phyloP scores from a whole-genome alignment of 345 rosid species.

The Lagerstroemia speciosa region DNA sequence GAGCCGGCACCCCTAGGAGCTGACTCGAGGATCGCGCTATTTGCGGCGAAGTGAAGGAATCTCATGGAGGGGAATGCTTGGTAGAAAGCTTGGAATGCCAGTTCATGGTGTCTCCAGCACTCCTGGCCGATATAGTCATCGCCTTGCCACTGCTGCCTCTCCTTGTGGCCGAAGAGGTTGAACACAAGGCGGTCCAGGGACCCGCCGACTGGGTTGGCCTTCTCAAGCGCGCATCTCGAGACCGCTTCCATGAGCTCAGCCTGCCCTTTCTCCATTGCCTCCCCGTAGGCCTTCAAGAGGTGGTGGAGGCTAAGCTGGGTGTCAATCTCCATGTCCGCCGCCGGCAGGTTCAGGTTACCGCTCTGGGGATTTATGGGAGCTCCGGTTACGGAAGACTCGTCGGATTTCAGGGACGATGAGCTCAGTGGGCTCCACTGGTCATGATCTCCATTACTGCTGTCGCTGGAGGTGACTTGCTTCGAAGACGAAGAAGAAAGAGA shows the following conservation, averaged over 20 bases:
- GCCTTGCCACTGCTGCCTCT: conserved; percentile 16
- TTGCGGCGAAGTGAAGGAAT: conserved; percentile 45
- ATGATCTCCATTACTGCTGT: neutral
- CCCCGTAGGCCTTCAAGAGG: conserved; percentile 33
- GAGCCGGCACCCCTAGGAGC: conserved; percentile 20
- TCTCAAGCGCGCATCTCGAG: conserved; percentile 21
- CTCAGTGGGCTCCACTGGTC: conserved; percentile 30
- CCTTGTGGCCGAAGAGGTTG: conserved; percentile 17
- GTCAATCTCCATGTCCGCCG: conserved; percentile 21
- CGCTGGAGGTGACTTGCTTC: neutral
- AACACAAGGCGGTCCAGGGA: conserved; percentile 35
- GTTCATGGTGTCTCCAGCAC: conserved; percentile 26
- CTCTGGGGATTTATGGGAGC: neutral
- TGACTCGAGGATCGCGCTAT: conserved; percentile 33
- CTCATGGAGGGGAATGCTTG: conserved; percentile 37
- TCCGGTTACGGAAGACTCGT: neutral
- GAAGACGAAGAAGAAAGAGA: neutral
- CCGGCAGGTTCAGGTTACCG: conserved; percentile 16
- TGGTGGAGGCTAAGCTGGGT: conserved; percentile 21
- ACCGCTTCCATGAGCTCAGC: conserved; percentile 35
- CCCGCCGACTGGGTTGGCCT: conserved; percentile 32
- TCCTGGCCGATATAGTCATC: conserved; percentile 26
- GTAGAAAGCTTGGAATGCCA: conserved; percentile 35
- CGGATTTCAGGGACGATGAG: conserved; percentile 21
- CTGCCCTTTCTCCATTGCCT: conserved; percentile 27